phyloP scores from a whole-genome alignment of 495 filamentous ascomycete genomes.

The Aspergillus panamensis region DNA sequence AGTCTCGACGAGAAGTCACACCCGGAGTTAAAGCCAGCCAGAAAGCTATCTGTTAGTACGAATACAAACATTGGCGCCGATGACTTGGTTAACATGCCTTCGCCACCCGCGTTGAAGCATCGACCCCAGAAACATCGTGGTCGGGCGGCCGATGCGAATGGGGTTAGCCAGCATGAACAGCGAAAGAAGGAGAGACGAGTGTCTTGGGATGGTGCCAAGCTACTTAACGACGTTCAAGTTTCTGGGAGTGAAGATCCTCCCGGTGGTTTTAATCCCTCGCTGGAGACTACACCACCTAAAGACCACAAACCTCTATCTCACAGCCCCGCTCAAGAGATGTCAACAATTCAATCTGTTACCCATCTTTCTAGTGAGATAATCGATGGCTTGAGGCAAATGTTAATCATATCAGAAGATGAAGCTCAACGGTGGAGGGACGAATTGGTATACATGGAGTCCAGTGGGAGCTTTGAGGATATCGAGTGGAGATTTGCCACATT shows the following conservation, averaged over 20 bases:
- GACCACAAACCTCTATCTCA: constrained; percentile 22
- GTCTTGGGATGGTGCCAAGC: constrained; percentile 45
- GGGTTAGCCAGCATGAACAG: constrained; percentile 20
- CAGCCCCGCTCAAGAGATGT: constrained; percentile 7
- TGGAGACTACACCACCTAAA: constrained; percentile 21
- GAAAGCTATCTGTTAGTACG: constrained; percentile 31
- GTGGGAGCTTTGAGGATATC: constrained; percentile 38
- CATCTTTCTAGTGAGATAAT: constrained; percentile 44
- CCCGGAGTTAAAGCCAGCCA: constrained; percentile 29
- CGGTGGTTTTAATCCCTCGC: constrained; percentile 6
- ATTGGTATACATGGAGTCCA: constrained; percentile 36
- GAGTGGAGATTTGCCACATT: constrained; percentile 41
- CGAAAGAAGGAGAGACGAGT: constrained; percentile 39
- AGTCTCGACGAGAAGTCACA: constrained; percentile 35
- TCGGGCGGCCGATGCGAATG: constrained; percentile 26
- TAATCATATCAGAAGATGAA: constrained; percentile 36
- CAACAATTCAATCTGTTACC: constrained; percentile 39
- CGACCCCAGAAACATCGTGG: constrained; percentile 45
- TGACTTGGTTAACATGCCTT: constrained; percentile 33
- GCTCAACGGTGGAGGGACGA: constrained; percentile 42
- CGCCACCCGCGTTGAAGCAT: constrained; percentile 44
- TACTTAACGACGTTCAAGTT: constrained; percentile 29
- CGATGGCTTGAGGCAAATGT: constrained; percentile 34
- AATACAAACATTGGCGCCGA: constrained; percentile 20
- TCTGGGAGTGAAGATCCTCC: constrained; percentile 14